Base-by-base conservation (phyloP, 2,329 filamentous ascomycete genomes). In the Neofusicoccum laricinum region DNA sequence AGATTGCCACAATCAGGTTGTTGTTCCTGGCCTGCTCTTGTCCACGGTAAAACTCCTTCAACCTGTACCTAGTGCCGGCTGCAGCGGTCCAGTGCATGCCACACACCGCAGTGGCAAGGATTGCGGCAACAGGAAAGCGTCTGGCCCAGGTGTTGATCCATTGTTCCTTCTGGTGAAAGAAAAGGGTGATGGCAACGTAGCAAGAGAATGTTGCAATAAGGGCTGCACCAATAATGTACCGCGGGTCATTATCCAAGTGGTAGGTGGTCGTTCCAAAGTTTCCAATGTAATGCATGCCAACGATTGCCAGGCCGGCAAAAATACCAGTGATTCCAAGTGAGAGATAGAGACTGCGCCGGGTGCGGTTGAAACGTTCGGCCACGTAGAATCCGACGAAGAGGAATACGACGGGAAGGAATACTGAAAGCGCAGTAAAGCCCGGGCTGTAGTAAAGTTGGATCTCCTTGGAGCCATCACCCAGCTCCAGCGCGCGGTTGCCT, bases 1-100 rank as follows among this genome's bases (percentile, higher is more conserved):
- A 87, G 67, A 88, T 88, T 36, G 93, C 90, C 34, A 94, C 85
- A 61, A 93, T 88, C 12, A 93, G 84, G 21, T 89, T 91, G 4
- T 85, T 84, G 62, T 87, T 87, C 57, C 88, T 75, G 53, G 80
- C 73, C 53, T 78, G 78, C 46, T 71, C 74, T 14, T 73, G 65
- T 38, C 67, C 69, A 36, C 78, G 68, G 55, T 80, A 79, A 59
- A 83, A 73, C 49, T 81, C 73, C 67, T 83, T 75, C 59, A 91
- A 76, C 48, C 82, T 82, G 73, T 93, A 95, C 8, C 76, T 74
- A 3, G 91, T 95, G 15, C 90, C 90, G 11, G 86, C 83, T 3
- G 89, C 84, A 36, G 90, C 92, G 64, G 89, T 89, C 90, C 91
- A 96, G 77, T 96, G 92, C 92, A 96, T 95, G 0, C 90, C 91